Conservation (phyloP, 2,329 filamentous ascomycete species). For the Calcarisporium arbuscula region DNA sequence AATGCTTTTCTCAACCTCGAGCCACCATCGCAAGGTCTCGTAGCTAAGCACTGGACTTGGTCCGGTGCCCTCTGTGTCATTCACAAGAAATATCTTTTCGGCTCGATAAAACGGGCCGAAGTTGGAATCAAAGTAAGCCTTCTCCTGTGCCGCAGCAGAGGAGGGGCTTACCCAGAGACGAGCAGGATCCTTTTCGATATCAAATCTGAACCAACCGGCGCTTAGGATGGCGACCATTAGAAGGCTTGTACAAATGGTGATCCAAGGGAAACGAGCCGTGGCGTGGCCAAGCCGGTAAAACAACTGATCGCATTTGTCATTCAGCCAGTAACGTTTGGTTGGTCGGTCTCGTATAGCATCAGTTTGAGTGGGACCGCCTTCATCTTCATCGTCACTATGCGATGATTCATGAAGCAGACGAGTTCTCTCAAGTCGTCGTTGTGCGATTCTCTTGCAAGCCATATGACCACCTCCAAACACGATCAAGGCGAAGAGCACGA, state of each 20-base stretch:
- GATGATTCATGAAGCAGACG: constrained; percentile 78
- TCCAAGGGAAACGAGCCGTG: constrained; percentile 75
- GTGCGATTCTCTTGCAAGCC: constrained; percentile 66
- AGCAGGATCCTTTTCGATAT: constrained; percentile 86
- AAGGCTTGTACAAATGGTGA: constrained; percentile 75
- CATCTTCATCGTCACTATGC: constrained; percentile 88
- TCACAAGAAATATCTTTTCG: constrained; percentile 89
- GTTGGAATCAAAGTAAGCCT: constrained; percentile 84
- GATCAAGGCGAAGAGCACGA: constrained; percentile 63
- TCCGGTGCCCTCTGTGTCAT: constrained; percentile 62
- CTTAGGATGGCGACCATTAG: constrained; percentile 72
- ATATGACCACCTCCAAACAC: constrained; percentile 66
- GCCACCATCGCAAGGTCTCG: constrained; percentile 90
- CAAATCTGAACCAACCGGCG: constrained; percentile 80
- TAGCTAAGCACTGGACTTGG: constrained; percentile 77
- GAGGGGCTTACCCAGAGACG: constrained; percentile 94
- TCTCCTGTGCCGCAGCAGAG: constrained; percentile 85
- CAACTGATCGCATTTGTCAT: constrained; percentile 70
- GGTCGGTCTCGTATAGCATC: constrained; percentile 73
- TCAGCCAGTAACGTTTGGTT: constrained; percentile 73
- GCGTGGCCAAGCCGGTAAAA: constrained; percentile 76
- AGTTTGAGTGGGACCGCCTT: constrained; percentile 70
- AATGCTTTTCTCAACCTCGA: constrained; percentile 76
- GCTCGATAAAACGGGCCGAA: constrained; percentile 96
- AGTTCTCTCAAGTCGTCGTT: constrained; percentile 73